Base-by-base conservation (phyloP, 2,329 filamentous ascomycete genomes). In the Fulvia fulva region DNA sequence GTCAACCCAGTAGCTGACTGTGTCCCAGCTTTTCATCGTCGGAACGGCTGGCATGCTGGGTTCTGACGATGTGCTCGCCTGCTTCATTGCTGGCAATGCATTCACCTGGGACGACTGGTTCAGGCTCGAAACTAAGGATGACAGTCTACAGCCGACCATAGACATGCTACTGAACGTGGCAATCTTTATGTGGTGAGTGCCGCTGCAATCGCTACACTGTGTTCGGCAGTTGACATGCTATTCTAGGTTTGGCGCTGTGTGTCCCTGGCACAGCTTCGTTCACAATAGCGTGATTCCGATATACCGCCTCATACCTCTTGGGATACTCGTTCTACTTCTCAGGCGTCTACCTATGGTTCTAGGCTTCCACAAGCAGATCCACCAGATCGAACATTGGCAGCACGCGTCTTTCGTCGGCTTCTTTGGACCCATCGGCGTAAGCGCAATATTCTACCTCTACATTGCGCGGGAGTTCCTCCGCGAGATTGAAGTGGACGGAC, bases 21-120 rank as follows among this genome's bases (percentile, higher is more conserved):
- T 30, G n/a, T 14, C 55, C 5, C 56, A 84, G 69, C 81, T 96
- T 6, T 96, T 96, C 70, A 89, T 96, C 54, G 82, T 90, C 0
- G 91, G 91, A 0, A 96, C 91, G 0, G 92, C 89, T 62, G 91
- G 91, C 1, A 82, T 96, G 80, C 83, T 96, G 51, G 91, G 91
- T 1, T 93, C 87, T 34, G 91, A 96, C 69, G 92, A 97, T 69
- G 88, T 96, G 0, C 80, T 97, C 6, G 91, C 92, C 1, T 96
- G 91, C 75, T 97, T 97, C 70, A 87, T 96, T 66, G 92, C 92
- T 1, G 92, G 92, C 1, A 96, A 96, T 68, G 84, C 84, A 0
- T 96, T 97, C 65, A 96, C 90, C 0, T 93, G 90, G 85, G 91
- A 96, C 71, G 91, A 96, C 74, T 95, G 90, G 91, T 97, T 96